Percentiles rank a stretch among this genome's conserved stretches.
These are phyloP conservation scores for Rhodotorula diobovata DNA, from an alignment of 768 basidiomycete species.

Conservation along the genomic window DNA sequence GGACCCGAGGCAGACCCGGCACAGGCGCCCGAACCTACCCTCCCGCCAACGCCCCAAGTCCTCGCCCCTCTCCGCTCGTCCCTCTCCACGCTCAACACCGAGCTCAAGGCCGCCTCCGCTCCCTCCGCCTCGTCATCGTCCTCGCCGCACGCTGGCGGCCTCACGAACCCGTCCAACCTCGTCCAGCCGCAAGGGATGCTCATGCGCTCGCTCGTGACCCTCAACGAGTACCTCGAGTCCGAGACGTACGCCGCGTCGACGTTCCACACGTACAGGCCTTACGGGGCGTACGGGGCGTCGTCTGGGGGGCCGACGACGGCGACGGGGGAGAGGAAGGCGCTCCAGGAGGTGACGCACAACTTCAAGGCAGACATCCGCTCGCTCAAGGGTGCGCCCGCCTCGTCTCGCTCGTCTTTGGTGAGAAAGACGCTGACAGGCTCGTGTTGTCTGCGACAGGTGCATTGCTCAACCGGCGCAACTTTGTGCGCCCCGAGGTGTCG, in stretches of 20 bases:
- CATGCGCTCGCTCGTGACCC: slow-evolving; percentile 25
- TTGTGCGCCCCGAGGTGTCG: neutral
- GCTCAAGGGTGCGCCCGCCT: slow-evolving; percentile 22
- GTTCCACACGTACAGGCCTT: slow-evolving; percentile 16
- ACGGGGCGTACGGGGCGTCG: neutral
- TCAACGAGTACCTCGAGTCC: slow-evolving; percentile 32
- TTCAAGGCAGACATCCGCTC: slow-evolving; percentile 30
- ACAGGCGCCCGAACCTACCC: neutral
- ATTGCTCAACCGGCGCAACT: slow-evolving; percentile 19
- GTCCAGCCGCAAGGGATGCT: slow-evolving; percentile 28
- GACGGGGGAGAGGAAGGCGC: slow-evolving; percentile 17
- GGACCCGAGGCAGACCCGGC: neutral
- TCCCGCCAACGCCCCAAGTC: neutral
- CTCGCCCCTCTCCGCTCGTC: neutral
- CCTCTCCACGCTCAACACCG: neutral
- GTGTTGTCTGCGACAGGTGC: slow-evolving; percentile 7
- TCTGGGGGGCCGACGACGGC: neutral
- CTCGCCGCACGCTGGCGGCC: too few relatives aligned
- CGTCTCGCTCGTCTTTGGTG: too few relatives aligned
- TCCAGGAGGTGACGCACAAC: slow-evolving; percentile 8
- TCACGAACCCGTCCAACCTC: slow-evolving; percentile 30
- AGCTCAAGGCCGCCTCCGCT: neutral
- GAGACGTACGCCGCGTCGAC: slow-evolving; percentile 16
- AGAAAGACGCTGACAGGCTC: too few relatives aligned
- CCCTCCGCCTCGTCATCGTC: neutral